phyloP scores from a whole-genome alignment of 179 eudicot genomes.

The Beta corolliflora region DNA sequence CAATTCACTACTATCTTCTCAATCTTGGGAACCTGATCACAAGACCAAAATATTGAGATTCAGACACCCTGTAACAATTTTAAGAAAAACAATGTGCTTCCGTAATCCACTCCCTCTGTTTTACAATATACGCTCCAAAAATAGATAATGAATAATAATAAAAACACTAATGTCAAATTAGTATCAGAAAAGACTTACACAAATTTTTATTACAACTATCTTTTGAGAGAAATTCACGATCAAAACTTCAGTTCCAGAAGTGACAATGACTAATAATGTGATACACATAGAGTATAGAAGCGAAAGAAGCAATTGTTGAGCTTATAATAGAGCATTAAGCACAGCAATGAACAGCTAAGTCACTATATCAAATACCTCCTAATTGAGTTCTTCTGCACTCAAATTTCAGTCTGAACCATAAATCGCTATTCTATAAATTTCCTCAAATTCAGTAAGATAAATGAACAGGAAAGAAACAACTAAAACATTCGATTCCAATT shows the following conservation, averaged over 20 bases:
- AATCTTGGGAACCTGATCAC: conserved; percentile 79
- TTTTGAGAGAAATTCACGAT: no score
- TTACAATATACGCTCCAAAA: background rate
- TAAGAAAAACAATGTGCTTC: background rate
- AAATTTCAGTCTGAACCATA: background rate
- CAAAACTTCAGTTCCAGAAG: no score
- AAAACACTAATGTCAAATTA: background rate
- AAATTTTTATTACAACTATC: no score
- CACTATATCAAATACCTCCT: background rate
- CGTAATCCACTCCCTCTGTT: background rate
- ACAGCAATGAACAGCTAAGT: background rate
- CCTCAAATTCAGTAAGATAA: background rate
- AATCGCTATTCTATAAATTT: no score
- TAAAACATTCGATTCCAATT: background rate
- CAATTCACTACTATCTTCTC: conserved; percentile 90
- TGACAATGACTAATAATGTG: no score
- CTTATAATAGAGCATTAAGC: no score
- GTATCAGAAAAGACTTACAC: no score
- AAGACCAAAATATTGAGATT: conserved; percentile 12
- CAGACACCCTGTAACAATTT: background rate
- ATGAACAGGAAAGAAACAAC: background rate
- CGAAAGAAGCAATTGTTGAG: no score
- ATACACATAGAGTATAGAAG: no score
- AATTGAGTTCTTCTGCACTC: background rate
- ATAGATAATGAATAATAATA: background rate